Evolutionary conservation across 148 eudicot species (phyloP).

Genomic region (Camellia granthamiana): DNA sequence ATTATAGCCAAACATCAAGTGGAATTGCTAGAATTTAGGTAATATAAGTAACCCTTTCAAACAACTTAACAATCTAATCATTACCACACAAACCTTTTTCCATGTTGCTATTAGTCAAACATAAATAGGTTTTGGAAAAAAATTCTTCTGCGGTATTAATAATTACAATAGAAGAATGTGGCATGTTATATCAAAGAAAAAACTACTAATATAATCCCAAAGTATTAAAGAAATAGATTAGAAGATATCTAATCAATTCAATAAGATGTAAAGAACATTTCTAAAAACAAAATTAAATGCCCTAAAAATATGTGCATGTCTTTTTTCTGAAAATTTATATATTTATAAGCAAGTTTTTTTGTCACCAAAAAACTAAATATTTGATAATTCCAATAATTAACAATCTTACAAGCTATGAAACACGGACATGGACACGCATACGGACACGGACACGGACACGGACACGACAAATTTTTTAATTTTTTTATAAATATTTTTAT

Average conservation of each 20-base stretch:
- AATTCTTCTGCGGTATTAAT: neutral
- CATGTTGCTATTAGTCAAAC: neutral
- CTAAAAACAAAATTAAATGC: neutral
- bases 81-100: neutral
- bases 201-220: neutral
- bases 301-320: too few relatives aligned
- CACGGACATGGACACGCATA: too few relatives aligned
- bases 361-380: neutral
- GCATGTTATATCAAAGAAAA: neutral
- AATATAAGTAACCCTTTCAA: too few relatives aligned
- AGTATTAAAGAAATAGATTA: neutral
- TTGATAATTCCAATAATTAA: neutral
- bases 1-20: neutral
- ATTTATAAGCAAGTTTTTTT: too few relatives aligned
- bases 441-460: too few relatives aligned
- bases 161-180: neutral
- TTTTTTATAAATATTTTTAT: too few relatives aligned
- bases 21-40: too few relatives aligned
- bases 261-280: neutral
- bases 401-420: neutral
- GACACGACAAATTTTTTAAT: too few relatives aligned
- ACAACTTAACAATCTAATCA: neutral
- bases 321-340: too few relatives aligned
- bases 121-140: neutral
- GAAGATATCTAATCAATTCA: neutral